Evolutionary conservation across 805 yeast genomes (phyloP), one percentile per base, ranked within the genome.

Genomic region (Diddensiella caesifluorescens): DNA sequence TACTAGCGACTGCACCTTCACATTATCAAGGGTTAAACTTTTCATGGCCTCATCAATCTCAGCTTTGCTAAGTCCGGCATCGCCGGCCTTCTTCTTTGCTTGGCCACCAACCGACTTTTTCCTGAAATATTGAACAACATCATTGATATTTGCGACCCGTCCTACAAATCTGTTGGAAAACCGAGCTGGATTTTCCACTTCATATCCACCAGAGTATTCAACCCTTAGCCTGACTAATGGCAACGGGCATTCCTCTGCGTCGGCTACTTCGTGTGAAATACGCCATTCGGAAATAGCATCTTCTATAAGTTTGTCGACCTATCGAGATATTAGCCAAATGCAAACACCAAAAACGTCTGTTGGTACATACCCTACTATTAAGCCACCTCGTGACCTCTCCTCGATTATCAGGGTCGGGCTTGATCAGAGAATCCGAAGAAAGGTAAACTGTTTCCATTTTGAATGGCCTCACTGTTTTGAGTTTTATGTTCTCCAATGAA

Each of bases 111-210:
- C 42, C 35, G 68, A 59, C 55, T 69, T 68, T 49, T 71, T 75
- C 56, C 76, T 73, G 55, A 76, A 75, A 57, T 83, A 83, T 35
- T 77, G 79, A 2, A 90, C 75, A 5, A 89, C 85, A 53, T 88
- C 94, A 54, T 85, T 81, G n/a, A 80, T 77, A 59, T 92, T 92
- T 3, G 97, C 98, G 1, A 90, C 92, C 47, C 70, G 71, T 0
- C 95, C 96, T 4, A 84, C 95, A 68, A 90, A 92, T 54, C 86
- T 68, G 55, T 89, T 87, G 12, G 96, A 86, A 49, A 92, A 86
- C 48, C 96, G 66, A 39, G 94, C 69, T 0, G 95, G 84, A 55
- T 89, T 90, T 55, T 89, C 97, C 13, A 92, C 87, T 51, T 88
- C 95, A 55, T 75, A 90, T 3, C 89, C 95, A 1, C 94, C 95